Percentiles rank a stretch among this genome's conserved stretches.
Conservation (phyloP, 177 flowering plant species). For the Vitis hybrid region DNA sequence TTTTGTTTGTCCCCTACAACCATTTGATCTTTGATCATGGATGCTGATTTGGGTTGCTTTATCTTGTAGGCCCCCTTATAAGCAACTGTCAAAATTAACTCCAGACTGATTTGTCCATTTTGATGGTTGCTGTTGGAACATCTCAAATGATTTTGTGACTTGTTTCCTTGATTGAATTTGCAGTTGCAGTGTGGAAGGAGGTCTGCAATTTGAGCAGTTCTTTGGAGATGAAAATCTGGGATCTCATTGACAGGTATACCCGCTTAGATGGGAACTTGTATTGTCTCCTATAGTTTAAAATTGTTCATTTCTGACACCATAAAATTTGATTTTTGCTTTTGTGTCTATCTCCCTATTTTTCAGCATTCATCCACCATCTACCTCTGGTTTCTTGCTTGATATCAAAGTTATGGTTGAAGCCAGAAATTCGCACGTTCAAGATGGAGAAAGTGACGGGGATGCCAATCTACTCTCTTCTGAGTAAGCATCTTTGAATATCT, state of each 20-base stretch:
- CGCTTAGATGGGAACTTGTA: no score
- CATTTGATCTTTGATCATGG: neutral
- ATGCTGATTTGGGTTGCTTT: neutral
- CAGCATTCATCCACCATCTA: conserved; percentile 52
- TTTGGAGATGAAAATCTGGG: no score
- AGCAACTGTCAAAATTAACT: conserved; percentile 24
- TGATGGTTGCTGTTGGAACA: no score
- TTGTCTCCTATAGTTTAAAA: neutral
- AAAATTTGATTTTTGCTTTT: neutral
- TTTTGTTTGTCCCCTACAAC: neutral
- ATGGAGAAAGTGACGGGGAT: conserved; percentile 28
- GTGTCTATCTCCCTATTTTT: neutral
- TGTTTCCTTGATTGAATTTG: no score
- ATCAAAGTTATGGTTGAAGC: conserved; percentile 36
- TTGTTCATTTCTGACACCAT: neutral
- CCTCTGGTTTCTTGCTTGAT: conserved; percentile 50
- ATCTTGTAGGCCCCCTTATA: conserved; percentile 47
- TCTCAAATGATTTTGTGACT: no score
- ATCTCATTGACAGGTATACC: no score
- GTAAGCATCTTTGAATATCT: conserved; percentile 28
- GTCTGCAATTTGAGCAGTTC: no score
- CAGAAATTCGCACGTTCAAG: conserved; percentile 21
- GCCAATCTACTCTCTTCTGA: conserved; percentile 20
- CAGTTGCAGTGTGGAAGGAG: no score
- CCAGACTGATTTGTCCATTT: no score